phyloP scores from a whole-genome alignment of 2,329 filamentous ascomycete genomes.

The Truncatella angustata region DNA sequence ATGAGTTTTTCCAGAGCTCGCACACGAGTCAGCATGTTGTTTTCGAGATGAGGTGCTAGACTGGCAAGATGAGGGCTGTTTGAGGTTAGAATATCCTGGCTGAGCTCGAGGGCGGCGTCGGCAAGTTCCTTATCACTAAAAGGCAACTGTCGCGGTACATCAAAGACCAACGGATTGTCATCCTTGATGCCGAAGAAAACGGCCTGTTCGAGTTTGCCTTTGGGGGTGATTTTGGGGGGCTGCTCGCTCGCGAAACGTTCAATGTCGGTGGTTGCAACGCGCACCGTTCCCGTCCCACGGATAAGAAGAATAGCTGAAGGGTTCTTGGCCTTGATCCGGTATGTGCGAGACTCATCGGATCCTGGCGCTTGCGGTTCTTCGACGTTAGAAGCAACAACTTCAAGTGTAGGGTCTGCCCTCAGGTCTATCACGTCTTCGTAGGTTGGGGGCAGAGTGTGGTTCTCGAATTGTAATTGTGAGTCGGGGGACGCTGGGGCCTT shows the following conservation, averaged over 20 bases:
- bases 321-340: conserved; percentile 57
- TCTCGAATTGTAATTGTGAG: conserved; percentile 65
- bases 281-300: conserved; percentile 60
- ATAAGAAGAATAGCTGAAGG: conserved; percentile 62
- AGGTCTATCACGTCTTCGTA: conserved; percentile 90
- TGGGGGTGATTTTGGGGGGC: conserved; percentile 69
- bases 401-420: conserved; percentile 60
- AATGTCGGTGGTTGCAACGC: conserved; percentile 57
- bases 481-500: conserved; percentile 69
- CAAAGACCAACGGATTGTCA: conserved; percentile 86
- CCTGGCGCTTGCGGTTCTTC: conserved; percentile 52
- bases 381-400: conserved; percentile 62
- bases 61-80: conserved; percentile 71
- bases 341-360: conserved; percentile 46
- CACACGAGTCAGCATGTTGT: conserved; percentile 72
- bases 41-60: conserved; percentile 72
- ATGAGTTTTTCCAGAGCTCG: conserved; percentile 75
- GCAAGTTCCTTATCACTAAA: conserved; percentile 72
- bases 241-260: conserved; percentile 58
- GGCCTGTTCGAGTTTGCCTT: conserved; percentile 88
- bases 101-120: conserved; percentile 74
- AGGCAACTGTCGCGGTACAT: conserved; percentile 61
- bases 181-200: conserved; percentile 85
- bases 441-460: conserved; percentile 58
- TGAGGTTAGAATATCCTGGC: conserved; percentile 77